phyloP scores from a whole-genome alignment of 306 rosid genomes.

The barrel medic (Medicago truncatula) region MtrunA17r5.0-ANR NC_053047.1:11561501-11562000 shows the following conservation, averaged over 20 bases:
- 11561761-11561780: conserved; percentile 31
- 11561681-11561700: conserved; percentile 15
- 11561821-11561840: conserved; percentile 38
- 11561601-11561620: conserved; percentile 49
- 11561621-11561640: not conserved
- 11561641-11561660: not conserved
- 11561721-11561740: conserved; percentile 24
- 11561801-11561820: conserved; percentile 49
- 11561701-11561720: conserved; percentile 4
- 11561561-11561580: no score
- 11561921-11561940: conserved; percentile 12
- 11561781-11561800: conserved; percentile 40
- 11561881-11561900: conserved; percentile 36
- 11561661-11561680: not conserved
- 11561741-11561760: conserved; percentile 53
- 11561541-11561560: no score
- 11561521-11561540: not conserved
- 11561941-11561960: not conserved
- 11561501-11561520: conserved; percentile 50
- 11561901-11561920: conserved; percentile 37
- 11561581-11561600: not conserved
- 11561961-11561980: not conserved
- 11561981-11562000: not conserved
- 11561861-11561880: conserved; percentile 21
- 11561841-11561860: conserved; percentile 10